phyloP scores from a whole-genome alignment of 192 early-diverging fungal species.

The Backusella sp. region DNA sequence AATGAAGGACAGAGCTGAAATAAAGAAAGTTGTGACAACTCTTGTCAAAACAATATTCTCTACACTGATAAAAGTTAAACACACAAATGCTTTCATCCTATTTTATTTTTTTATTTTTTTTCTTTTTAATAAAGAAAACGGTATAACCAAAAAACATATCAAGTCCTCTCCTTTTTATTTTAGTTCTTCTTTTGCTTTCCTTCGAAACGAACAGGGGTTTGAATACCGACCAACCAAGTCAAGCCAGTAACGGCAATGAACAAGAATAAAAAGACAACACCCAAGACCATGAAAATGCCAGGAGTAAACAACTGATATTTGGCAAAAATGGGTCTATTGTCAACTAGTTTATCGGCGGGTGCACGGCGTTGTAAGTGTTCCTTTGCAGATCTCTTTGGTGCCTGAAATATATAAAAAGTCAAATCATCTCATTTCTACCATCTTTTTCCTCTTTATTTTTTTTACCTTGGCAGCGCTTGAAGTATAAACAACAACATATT shows the following conservation, averaged over 20 bases:
- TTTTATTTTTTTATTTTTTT: background rate
- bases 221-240: constrained; percentile 34
- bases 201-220: constrained; percentile 34
- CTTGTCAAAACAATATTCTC: no score
- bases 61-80: background rate
- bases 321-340: constrained; percentile 31
- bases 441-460: background rate
- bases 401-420: background rate
- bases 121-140: background rate
- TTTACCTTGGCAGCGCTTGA: constrained; percentile 32
- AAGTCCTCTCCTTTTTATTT: background rate
- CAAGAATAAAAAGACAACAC: constrained; percentile 27
- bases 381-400: constrained; percentile 1
- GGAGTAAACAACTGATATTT: constrained; percentile 39
- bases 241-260: constrained; percentile 30
- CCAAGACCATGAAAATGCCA: constrained; percentile 36
- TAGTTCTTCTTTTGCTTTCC: constrained; percentile 37
- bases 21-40: no score
- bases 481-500: constrained; percentile 37
- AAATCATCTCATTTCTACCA: background rate
- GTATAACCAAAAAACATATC: constrained; percentile 2
- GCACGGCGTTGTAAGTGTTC: constrained; percentile 14
- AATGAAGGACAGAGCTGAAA: no score
- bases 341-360: background rate
- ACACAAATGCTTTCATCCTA: background rate